A percentile compares a stretch with the other conserved stretches of the same genome.
phyloP scores from a whole-genome alignment of 257 asterid genomes.

The Mentha longifolia region DNA sequence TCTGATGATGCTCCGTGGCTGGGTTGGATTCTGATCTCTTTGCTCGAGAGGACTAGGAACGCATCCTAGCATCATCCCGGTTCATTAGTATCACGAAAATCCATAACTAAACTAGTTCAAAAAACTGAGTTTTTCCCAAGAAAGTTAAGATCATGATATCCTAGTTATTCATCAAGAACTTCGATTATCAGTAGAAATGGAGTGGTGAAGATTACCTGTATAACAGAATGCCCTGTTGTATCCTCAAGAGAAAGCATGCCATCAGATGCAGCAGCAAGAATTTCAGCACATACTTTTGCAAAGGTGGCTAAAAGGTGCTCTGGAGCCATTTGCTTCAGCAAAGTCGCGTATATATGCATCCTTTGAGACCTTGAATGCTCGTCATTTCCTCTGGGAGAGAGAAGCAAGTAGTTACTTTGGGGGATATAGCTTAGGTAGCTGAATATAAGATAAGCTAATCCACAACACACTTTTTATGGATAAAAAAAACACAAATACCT shows the following conservation, averaged over 20 bases:
- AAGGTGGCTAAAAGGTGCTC: slow-evolving; percentile 94
- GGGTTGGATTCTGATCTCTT: slow-evolving; percentile 79
- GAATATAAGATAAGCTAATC: not conserved
- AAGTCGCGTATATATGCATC: slow-evolving; percentile 77
- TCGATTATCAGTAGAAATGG: not conserved
- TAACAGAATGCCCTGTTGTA: slow-evolving; percentile 73
- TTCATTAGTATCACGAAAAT: not conserved
- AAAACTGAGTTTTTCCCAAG: not conserved
- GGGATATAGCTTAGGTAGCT: not conserved
- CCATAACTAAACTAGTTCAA: not conserved
- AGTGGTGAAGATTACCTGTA: slow-evolving; percentile 56
- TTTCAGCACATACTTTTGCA: slow-evolving; percentile 95
- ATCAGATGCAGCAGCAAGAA: slow-evolving; percentile 92
- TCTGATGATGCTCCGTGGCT: slow-evolving; percentile 64
- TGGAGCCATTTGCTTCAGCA: slow-evolving; percentile 96
- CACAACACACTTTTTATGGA: not conserved
- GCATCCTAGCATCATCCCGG: slow-evolving; percentile 61
- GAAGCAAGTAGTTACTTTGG: slow-evolving; percentile 4
- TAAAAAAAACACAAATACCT: slow-evolving; percentile 50
- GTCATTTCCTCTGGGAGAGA: slow-evolving; percentile 70
- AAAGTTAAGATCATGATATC: not conserved
- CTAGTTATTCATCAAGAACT: not conserved
- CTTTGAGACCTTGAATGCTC: slow-evolving; percentile 81
- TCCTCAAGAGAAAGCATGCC: slow-evolving; percentile 81
- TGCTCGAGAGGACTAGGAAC: slow-evolving; percentile 77